Conservation (phyloP, 2,329 filamentous ascomycete genomes). For the Cryphonectria nitschkei region DNA sequence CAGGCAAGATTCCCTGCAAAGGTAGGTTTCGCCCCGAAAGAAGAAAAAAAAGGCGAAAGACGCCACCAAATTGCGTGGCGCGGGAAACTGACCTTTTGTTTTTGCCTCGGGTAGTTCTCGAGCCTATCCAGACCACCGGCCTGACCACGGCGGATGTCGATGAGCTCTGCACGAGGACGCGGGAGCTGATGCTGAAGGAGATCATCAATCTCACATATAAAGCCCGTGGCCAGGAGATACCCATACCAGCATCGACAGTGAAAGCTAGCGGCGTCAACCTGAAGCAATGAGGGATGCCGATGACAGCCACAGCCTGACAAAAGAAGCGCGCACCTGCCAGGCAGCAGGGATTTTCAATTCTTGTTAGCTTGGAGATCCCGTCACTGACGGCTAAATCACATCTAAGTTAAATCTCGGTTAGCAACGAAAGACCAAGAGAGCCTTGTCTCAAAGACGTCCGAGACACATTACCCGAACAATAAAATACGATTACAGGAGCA, state of each 20-base stretch:
- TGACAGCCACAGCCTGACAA: slow-evolving; percentile 34
- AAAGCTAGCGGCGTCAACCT: slow-evolving; percentile 28
- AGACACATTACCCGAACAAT: not conserved
- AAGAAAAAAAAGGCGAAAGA: not conserved
- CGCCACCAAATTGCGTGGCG: not conserved
- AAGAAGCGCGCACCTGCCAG: slow-evolving; percentile 10
- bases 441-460: too few relatives aligned
- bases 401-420: not conserved
- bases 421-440: not conserved
- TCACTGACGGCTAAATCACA: not conserved
- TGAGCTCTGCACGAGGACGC: slow-evolving; percentile 67
- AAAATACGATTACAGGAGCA: not conserved
- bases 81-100: not conserved
- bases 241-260: slow-evolving; percentile 27
- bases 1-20: slow-evolving; percentile 75
- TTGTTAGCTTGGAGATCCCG: not conserved
- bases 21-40: slow-evolving; percentile 49
- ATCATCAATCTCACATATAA: slow-evolving; percentile 58
- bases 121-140: slow-evolving; percentile 76
- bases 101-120: slow-evolving; percentile 61
- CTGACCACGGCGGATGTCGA: slow-evolving; percentile 79
- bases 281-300: slow-evolving; percentile 22
- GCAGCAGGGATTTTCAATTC: not conserved
- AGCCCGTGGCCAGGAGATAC: slow-evolving; percentile 44
- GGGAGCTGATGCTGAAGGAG: slow-evolving; percentile 76